Percentiles rank a stretch among this genome's conserved stretches.
phyloP scores from a whole-genome alignment of 441 rosid genomes.

The Adansonia gregorii region DNA sequence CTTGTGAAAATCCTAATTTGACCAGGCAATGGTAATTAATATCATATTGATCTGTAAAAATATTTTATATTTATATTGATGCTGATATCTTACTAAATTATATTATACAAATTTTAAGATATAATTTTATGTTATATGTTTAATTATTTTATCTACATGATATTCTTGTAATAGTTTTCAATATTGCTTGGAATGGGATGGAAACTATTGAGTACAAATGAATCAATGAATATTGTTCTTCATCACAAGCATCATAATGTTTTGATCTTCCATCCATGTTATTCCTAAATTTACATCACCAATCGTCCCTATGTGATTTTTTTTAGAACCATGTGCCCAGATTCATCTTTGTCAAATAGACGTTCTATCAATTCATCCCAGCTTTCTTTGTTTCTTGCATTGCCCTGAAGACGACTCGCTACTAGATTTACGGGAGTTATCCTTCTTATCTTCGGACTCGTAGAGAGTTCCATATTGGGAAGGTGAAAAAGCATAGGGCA shows the following conservation, averaged over 20 bases:
- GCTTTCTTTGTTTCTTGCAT: slow-evolving; percentile 47
- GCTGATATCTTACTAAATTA: no score
- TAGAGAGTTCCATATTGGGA: slow-evolving; percentile 83
- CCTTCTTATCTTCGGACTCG: slow-evolving; percentile 47
- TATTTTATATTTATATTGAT: no score
- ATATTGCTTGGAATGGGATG: no score
- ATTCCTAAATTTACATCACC: slow-evolving; percentile 21
- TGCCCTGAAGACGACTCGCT: slow-evolving; percentile 47
- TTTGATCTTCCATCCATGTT: not conserved
- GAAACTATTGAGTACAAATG: slow-evolving; percentile 26
- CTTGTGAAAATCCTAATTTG: not conserved
- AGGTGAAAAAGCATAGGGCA: slow-evolving; percentile 71
- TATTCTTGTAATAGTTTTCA: no score
- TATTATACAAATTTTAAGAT: no score
- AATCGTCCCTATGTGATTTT: slow-evolving; percentile 42
- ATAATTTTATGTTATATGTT: no score
- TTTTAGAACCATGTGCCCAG: slow-evolving; percentile 60
- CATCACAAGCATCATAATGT: not conserved
- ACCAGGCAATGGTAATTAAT: no score
- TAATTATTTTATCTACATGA: no score
- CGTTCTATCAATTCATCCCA: slow-evolving; percentile 79
- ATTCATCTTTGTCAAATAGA: slow-evolving; percentile 71
- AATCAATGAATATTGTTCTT: slow-evolving; percentile 32
- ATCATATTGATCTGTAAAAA: no score
- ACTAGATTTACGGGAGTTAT: slow-evolving; percentile 34